Conservation (phyloP, 192 early-diverging fungal species). For the Coemansia sp. region DNA sequence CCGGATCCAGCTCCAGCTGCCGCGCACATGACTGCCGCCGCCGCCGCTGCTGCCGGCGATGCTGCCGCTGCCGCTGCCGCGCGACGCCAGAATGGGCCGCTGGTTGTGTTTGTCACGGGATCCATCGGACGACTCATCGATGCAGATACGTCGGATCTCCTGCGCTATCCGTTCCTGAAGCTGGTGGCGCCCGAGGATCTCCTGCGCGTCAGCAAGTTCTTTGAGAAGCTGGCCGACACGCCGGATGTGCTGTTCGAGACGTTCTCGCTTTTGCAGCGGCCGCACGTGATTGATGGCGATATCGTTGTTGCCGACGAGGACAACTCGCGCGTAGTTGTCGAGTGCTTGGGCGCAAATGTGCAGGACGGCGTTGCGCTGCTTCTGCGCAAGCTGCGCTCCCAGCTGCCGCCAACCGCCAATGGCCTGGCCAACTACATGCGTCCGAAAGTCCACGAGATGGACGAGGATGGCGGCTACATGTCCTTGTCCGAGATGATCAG, state of each 20-base stretch:
- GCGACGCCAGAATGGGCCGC: constrained; percentile 25
- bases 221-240: constrained; percentile 33
- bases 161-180: constrained; percentile 43
- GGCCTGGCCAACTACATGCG: constrained; percentile 27
- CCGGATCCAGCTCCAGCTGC: not conserved
- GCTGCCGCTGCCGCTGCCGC: constrained; percentile 9
- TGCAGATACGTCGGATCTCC: constrained; percentile 38
- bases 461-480: constrained; percentile 40
- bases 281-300: constrained; percentile 47
- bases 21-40: not conserved
- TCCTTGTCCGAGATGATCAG: constrained; percentile 41
- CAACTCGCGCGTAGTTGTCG: constrained; percentile 38
- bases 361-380: constrained; percentile 46
- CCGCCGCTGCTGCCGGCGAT: not conserved
- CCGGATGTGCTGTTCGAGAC: constrained; percentile 40
- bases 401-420: constrained; percentile 28
- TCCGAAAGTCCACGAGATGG: constrained; percentile 20
- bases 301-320: constrained; percentile 25
- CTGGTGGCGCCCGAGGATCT: constrained; percentile 50
- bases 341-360: constrained; percentile 45
- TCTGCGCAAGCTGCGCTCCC: constrained; percentile 21
- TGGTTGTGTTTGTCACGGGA: constrained; percentile 40
- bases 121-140: constrained; percentile 41
- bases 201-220: constrained; percentile 29
- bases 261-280: constrained; percentile 40